Base-by-base conservation (phyloP, 495 filamentous ascomycete species). In the Penicillium angulare region DNA sequence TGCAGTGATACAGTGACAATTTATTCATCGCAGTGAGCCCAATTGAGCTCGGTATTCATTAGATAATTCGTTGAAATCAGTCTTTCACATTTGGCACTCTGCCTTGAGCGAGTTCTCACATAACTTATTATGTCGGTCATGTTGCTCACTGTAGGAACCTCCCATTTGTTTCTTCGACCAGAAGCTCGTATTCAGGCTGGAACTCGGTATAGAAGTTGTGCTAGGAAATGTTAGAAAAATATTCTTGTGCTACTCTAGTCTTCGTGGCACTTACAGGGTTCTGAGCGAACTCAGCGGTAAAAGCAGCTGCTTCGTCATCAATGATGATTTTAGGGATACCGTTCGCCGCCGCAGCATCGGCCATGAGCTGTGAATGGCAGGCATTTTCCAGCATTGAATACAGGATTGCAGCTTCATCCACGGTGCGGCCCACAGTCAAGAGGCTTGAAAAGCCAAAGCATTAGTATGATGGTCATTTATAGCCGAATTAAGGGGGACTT, bases 371-470 rank as follows among this genome's bases (percentile, higher is more conserved):
- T 7, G 81, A 79, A 36, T 85, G 82, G 52, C 84, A 88, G 20
- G 80, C 80, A 55, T 82, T 76, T 47, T 88, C 85, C 18, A 88
- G 66, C 54, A 79, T 82, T 17, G 82, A 71, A 54, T 86, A 87
- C 70, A 85, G 83, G 55, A 84, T 86, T 1, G 82, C 84, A 0
- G 84, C 85, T 53, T 84, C 84, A 49, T 86, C 85, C 12, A 88
- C 80, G 8, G 77, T 84, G 9, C 70, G 67, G 5, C 85, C 84
- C 1, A 84, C 81, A 15, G 85, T 86, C 12, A 86, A 60, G 20
- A 87, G 67, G 20, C 72, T 75, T 35, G 13, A 49, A 20, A 40
- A 12, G 4, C n/a, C 16, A 17, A 29, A 8, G 16, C 20, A 22
- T 61, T 40, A 56, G 53, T 32, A 6, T 16, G 0, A 21, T 21